phyloP scores from a whole-genome alignment of 2,329 filamentous ascomycete species.

The Penicillium sp. region DNA sequence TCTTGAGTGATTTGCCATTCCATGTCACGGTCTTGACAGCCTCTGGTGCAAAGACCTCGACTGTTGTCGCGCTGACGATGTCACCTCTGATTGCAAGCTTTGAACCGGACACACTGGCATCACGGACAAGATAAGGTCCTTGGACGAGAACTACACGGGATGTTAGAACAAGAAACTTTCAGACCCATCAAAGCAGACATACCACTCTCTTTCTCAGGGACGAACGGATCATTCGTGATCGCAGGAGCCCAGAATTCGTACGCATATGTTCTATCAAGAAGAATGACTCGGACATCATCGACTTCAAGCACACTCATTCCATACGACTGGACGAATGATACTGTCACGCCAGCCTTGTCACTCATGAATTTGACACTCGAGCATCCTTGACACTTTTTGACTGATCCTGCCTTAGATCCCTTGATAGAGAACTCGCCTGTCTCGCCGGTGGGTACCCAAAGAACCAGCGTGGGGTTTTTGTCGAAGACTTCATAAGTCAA shows the following conservation, averaged over 20 bases:
- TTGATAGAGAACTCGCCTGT: constrained; percentile 54
- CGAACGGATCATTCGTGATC: constrained; percentile 48
- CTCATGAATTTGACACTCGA: constrained; percentile 45
- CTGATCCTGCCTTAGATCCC: constrained; percentile 35
- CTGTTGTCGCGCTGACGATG: constrained; percentile 38
- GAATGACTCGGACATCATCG: constrained; percentile 50
- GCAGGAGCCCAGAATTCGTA: constrained; percentile 59
- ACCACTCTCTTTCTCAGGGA: constrained; percentile 48
- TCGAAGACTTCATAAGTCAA: constrained; percentile 53
- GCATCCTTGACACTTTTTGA: constrained; percentile 41
- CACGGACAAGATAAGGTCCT: constrained; percentile 54
- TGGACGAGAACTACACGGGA: constrained; percentile 47
- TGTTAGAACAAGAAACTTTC: not conserved
- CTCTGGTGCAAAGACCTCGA: constrained; percentile 51
- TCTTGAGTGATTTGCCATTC: constrained; percentile 47
- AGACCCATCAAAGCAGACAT: not conserved
- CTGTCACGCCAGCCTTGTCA: constrained; percentile 42
- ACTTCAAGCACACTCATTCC: constrained; percentile 51
- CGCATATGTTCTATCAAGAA: constrained; percentile 55
- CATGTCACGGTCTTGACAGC: constrained; percentile 48
- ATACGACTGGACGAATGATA: constrained; percentile 50
- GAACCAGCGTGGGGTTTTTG: constrained; percentile 45
- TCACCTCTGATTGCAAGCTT: constrained; percentile 49
- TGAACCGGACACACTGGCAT: constrained; percentile 38
- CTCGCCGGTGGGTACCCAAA: constrained; percentile 57